Evolutionary conservation across 1,284 basidiomycete species (phyloP), one percentile per base, ranked within the genome.

Genomic region (Melanopsichium pennsylvanicum): DNA sequence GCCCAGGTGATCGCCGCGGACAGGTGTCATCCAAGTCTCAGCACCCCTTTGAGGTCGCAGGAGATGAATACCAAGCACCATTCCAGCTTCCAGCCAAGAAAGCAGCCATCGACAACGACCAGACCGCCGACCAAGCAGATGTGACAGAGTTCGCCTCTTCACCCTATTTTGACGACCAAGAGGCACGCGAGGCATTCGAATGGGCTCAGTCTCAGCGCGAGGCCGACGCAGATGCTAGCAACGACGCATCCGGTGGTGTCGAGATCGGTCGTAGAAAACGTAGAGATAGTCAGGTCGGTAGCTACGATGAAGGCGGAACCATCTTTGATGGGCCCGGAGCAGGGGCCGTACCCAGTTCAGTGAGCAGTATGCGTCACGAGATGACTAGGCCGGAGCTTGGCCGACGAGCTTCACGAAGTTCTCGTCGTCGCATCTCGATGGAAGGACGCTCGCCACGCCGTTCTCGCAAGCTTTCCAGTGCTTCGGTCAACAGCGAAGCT

Each of bases 311-410:
- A 33, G 44, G 26, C 9, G 74, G 60, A 18, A 74, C 72, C 39
- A 74, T 81, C 51, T 81, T 80, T 40, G 79, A 81, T 26, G 79
- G 79, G 6, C 79, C 79, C 0, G 51, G 68, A 9, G 78, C 76
- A 6, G 79, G 75, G 11, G 70, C 70, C 23, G 78, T 81, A 12
- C 79, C 79, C 13, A 78, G 75, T 45, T 75, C 72, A 6, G 61
- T 80, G 31, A 66, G 51, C 52, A 63, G 66, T 38, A 72, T 69
- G 70, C 64, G 66, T 25, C 72, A 72, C 56, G 55, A 61, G 36
- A 62, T 70, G 32, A 39, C 70, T 7, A 50, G 73, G 35, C 67
- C 78, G 22, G 62, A 76, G 52, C 57, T 80, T 6, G 60, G 48
- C 15, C 60, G 57, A 40, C 46, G 62, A 11, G 54, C 71, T 36